Evolutionary conservation across 2,329 filamentous ascomycete genomes (phyloP), one percentile per base, ranked within the genome.

Genomic region (Nemania abortiva): DNA sequence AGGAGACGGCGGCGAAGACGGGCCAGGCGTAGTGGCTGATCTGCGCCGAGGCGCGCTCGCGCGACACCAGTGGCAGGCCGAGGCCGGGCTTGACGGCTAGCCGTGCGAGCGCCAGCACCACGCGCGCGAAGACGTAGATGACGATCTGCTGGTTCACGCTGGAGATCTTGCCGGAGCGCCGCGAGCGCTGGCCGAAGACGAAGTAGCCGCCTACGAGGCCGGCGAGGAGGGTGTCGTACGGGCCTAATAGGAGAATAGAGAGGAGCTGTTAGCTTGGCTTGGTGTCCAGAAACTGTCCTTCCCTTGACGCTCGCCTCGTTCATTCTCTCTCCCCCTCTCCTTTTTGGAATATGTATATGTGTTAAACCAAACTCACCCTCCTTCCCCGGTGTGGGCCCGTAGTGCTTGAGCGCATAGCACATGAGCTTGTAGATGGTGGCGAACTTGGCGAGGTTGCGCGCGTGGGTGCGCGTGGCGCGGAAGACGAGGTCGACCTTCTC

Each of bases 71-170:
- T 42, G 87, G 83, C 67, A 90, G 76, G 63, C 86, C 86, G 66
- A 77, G 77, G 52, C 84, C 84, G 1, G 88, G 88, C 80, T 93
- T 91, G 71, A 98, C 89, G 65, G 92, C 89, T 66, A 98, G 84
- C 77, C 94, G 93, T 37, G 95, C 96, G 27, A 97, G 83, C 9
- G 93, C 93, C 39, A 99, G 88, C 69, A 92, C 87, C 18, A 98
- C 96, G 73, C 96, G 90, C 56, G 96, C 96, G 79, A 98, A 98
- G 71, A 99, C 92, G 84, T 99, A 99, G 76, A 98, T 93, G 80
- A 97, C 94, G 79, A 99, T 99, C 86, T 99, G 95, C 85, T 98
- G 94, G 82, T 91, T 97, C 71, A 98, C 91, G 72, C 89, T 92
- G 70, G 91, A 92, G 77, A 93, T 90, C 79, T 88, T 87, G 75